Base-by-base conservation (phyloP, 768 basidiomycete genomes). In the Pholiota molesta region DNA sequence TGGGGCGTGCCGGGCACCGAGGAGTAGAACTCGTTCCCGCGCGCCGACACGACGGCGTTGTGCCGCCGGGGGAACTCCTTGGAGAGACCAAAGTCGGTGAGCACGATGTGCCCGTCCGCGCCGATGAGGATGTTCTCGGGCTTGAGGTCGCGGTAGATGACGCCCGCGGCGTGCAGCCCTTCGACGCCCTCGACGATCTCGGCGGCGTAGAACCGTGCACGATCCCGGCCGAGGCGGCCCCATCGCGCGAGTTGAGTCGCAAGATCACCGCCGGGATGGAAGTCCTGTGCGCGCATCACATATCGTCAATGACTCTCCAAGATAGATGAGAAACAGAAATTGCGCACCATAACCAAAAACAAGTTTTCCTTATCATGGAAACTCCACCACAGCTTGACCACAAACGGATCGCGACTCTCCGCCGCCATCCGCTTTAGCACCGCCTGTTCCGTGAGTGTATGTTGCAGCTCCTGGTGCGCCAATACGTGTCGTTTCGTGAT, bases 341-440 rank as follows among this genome's bases (percentile, higher is more conserved):
- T 65, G 63, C 66, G 79, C 63, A 91, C 92, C 91, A 99, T 96
- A 47, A 98, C 94, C 71, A 99, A 85, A 78, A 96, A 99, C 64
- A 99, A 77, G 72, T 97, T 97, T 74, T 98, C 95, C 77, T 92
- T 92, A 77, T 99, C 96, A 75, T 98, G 96, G 79, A 99, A 99
- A 75, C 92, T 92, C 91, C 93, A 96, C 87, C 94, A 93, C 17
- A 99, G 85, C 74, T 91, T 94, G 63, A 98, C 94, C 56, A 99
- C 92, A 73, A 99, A 99, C 11, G 95, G 95, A 72, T 98, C 95
- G 68, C 85, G 83, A 61, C 87, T 85, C 68, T 91, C 88, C 4
- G 94, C 92, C 0, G 95, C 92, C 91, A 98, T 96, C 45, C 93
- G 83, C 77, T 93, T 95, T 71, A 99, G 77, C 33, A 99, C 97